Percentiles rank a stretch among this genome's conserved stretches.
Conservation (phyloP, 768 basidiomycete genomes). For the Kwoniella shandongensis region DNA sequence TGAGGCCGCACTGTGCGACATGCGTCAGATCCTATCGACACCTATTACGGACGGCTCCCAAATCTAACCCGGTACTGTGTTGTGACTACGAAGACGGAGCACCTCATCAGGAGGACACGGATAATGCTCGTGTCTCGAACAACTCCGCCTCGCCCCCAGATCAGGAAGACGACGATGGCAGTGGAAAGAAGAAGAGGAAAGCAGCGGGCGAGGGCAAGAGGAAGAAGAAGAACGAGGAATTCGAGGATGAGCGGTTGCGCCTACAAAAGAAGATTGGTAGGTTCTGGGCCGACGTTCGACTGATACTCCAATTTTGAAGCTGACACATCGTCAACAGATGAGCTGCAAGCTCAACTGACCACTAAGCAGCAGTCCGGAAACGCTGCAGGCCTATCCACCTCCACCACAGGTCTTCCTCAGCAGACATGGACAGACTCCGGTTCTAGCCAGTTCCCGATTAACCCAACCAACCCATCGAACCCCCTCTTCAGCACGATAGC, state of each 20-base stretch:
- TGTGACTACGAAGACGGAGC: slow-evolving; percentile 46
- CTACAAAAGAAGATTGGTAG: slow-evolving; percentile 40
- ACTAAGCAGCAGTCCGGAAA: not conserved
- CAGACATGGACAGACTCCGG: too few species aligned
- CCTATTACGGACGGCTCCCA: slow-evolving; percentile 33
- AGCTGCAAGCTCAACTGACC: slow-evolving; percentile 37
- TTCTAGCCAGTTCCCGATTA: too few species aligned
- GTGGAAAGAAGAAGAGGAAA: slow-evolving; percentile 28
- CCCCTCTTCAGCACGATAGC: too few species aligned
- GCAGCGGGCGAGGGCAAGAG: slow-evolving; percentile 15
- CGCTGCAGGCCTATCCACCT: too few species aligned
- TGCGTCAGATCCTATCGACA: slow-evolving; percentile 46
- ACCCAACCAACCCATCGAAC: too few species aligned
- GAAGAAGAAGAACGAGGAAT: slow-evolving; percentile 25
- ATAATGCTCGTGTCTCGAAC: not conserved
- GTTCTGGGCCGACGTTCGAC: slow-evolving; percentile 14
- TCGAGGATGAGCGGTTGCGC: slow-evolving; percentile 29
- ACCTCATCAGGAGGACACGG: slow-evolving; percentile 3
- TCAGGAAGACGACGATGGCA: slow-evolving; percentile 19
- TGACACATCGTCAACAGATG: slow-evolving; percentile 24
- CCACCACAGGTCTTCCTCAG: too few species aligned
- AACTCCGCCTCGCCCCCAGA: not conserved
- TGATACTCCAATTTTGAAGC: not conserved
- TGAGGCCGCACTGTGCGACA: slow-evolving; percentile 44
- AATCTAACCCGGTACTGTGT: slow-evolving; percentile 31